A percentile compares a stretch with the other conserved stretches of the same genome.
phyloP scores from a whole-genome alignment of 2,329 filamentous ascomycete genomes.

The Trichoderma breve region DNA sequence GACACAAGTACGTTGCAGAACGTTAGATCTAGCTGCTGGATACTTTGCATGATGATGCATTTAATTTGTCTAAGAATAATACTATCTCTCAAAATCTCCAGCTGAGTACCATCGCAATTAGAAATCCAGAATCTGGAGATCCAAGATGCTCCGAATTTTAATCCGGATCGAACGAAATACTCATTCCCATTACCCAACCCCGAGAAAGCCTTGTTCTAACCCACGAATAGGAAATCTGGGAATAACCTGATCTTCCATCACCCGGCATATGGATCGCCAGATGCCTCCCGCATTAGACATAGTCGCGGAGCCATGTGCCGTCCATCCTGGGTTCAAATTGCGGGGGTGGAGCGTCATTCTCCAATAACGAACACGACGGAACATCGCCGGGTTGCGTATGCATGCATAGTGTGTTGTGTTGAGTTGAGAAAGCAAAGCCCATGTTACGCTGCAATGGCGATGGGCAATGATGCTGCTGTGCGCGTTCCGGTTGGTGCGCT shows the following conservation, averaged over 20 bases:
- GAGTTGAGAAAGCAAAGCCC: background rate
- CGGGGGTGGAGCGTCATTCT: slow-evolving; percentile 3
- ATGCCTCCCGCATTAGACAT: slow-evolving; percentile 2
- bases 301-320: slow-evolving; percentile 4
- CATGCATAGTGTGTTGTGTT: background rate
- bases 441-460: background rate
- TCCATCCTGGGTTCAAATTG: background rate
- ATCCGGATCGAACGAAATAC: background rate
- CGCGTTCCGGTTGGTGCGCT: slow-evolving; percentile 5
- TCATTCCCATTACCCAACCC: background rate
- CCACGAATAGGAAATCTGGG: background rate
- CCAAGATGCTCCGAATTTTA: background rate
- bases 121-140: background rate
- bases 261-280: slow-evolving; percentile 1
- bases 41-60: background rate
- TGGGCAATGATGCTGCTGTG: background rate
- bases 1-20: background rate
- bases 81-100: background rate
- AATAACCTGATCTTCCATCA: background rate
- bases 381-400: background rate
- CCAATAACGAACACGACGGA: background rate
- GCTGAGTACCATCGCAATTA: background rate
- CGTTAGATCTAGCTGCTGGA: background rate
- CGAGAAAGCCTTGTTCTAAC: background rate
- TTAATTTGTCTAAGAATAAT: background rate